Conservation (phyloP, 2,329 filamentous ascomycete genomes). For the Exophiala dermatitidis region DNA sequence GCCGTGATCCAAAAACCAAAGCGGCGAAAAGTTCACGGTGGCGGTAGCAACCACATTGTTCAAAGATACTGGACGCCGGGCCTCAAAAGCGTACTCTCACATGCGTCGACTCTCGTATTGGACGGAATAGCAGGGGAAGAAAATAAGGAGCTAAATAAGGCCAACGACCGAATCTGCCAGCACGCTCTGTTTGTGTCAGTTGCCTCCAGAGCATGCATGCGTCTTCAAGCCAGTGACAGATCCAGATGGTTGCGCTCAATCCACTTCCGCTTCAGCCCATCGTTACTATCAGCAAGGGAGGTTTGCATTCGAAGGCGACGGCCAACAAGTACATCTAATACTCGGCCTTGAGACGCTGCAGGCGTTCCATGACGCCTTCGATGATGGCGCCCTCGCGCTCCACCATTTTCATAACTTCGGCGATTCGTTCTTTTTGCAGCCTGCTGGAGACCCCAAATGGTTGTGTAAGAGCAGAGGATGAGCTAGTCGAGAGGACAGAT, state of each 20-base stretch:
- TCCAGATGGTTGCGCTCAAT: background rate
- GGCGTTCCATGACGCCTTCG: slow-evolving; percentile 23
- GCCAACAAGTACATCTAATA: slow-evolving; percentile 11
- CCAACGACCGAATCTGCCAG: too few relatives aligned
- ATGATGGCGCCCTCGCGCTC: slow-evolving; percentile 38
- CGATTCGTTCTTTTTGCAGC: slow-evolving; percentile 41
- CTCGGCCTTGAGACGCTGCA: slow-evolving; percentile 22
- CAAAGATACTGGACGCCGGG: too few relatives aligned
- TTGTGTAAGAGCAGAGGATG: background rate
- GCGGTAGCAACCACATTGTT: too few relatives aligned
- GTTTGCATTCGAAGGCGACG: too few relatives aligned
- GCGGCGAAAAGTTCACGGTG: too few relatives aligned
- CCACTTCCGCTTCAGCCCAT: background rate
- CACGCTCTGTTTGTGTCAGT: background rate
- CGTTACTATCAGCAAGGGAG: background rate
- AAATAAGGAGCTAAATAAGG: too few relatives aligned
- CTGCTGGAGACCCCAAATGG: slow-evolving; percentile 22
- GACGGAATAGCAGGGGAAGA: too few relatives aligned
- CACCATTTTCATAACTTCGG: slow-evolving; percentile 45
- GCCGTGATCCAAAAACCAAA: too few relatives aligned
- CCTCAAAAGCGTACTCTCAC: too few relatives aligned
- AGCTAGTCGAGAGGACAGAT: background rate
- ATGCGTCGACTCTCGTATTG: too few relatives aligned
- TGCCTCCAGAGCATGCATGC: background rate
- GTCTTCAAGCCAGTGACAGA: background rate